Evolutionary conservation across 1,284 basidiomycete genomes (phyloP), one percentile per base, ranked within the genome.

Genomic region (Sporisorium graminicola): DNA sequence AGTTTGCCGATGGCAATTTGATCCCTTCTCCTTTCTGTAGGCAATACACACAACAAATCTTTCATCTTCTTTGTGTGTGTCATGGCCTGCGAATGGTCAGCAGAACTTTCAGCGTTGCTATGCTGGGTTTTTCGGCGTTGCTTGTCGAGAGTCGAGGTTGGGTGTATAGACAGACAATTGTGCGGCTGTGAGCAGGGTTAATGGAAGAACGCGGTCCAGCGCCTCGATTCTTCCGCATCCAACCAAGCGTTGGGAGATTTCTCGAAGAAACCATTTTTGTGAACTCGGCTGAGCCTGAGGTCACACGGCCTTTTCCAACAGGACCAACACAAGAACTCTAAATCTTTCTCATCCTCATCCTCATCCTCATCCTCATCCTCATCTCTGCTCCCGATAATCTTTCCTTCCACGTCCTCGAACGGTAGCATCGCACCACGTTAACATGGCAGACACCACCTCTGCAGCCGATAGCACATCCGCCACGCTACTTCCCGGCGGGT

Each of bases 401-500:
- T n/a, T n/a, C n/a, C n/a, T n/a, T n/a, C n/a, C n/a, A n/a, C n/a
- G n/a, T n/a, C n/a, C n/a, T n/a, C n/a, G n/a, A n/a, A n/a, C n/a
- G n/a, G n/a, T n/a, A n/a, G n/a, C n/a, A n/a, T n/a, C n/a, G 35
- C 35, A n/a, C 8, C 47, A 49, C 6, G 24, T 14, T 26, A 60
- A 1, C 16, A 67, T 61, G 65, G 5, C 55, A 10, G 63, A 65
- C 22, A n/a, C 24, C 13, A 44, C 47, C 27, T 18, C 44, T 22
- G 26, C 22, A 53, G 18, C 18, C 20, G 26, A 40, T 22, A 10
- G 4, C 31, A n/a, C 42, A 13, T 26, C 53, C 3, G 12, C 64
- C 2, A 56, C 33, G 2, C 42, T 76, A 8, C 60, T 76, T 0
- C 74, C 74, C 1, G 74, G 74, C 2, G 74, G 74, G 0, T 76